Conservation (phyloP, 2,329 filamentous ascomycete species). For the Pestalotiopsis sp. region DNA sequence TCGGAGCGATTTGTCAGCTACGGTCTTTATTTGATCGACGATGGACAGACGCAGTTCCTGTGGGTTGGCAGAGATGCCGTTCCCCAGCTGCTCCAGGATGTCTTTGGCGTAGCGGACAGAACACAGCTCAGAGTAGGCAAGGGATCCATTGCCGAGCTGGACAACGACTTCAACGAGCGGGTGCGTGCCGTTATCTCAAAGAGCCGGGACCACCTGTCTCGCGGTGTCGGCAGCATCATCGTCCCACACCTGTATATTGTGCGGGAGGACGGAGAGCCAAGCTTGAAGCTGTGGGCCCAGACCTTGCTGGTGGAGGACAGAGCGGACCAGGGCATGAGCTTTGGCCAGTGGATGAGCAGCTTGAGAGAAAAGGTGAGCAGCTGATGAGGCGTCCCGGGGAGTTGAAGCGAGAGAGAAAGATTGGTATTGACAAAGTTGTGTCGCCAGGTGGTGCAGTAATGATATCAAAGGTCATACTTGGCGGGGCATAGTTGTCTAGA, state of each 20-base stretch:
- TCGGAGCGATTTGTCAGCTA: constrained; percentile 86
- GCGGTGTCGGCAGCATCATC: constrained; percentile 90
- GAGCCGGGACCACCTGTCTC: constrained; percentile 81
- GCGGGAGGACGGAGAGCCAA: constrained; percentile 93
- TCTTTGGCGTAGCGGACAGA: constrained; percentile 85
- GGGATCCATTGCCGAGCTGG: constrained; percentile 79
- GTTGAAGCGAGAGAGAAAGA: neutral
- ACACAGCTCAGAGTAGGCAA: constrained; percentile 89
- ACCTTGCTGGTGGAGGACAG: constrained; percentile 93
- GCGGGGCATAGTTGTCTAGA: constrained; percentile 8
- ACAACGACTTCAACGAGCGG: constrained; percentile 95
- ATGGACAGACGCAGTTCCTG: constrained; percentile 95
- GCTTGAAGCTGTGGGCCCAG: constrained; percentile 94
- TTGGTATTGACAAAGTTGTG: constrained; percentile 9
- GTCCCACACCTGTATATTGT: constrained; percentile 92
- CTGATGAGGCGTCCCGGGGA: constrained; percentile 10
- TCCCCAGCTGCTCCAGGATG: constrained; percentile 82
- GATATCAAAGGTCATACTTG: neutral
- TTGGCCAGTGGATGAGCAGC: constrained; percentile 89
- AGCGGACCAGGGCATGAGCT: constrained; percentile 89
- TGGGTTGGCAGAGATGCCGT: constrained; percentile 95
- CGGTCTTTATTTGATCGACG: constrained; percentile 93
- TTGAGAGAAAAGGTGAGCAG: constrained; percentile 85
- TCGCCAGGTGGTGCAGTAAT: constrained; percentile 16
- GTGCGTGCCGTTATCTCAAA: constrained; percentile 89